Percentiles rank a stretch among this genome's conserved stretches.
These are phyloP conservation scores for Blumeria graminis DNA, from an alignment of 2,329 filamentous ascomycete genomes.

Conservation along the genomic window DNA sequence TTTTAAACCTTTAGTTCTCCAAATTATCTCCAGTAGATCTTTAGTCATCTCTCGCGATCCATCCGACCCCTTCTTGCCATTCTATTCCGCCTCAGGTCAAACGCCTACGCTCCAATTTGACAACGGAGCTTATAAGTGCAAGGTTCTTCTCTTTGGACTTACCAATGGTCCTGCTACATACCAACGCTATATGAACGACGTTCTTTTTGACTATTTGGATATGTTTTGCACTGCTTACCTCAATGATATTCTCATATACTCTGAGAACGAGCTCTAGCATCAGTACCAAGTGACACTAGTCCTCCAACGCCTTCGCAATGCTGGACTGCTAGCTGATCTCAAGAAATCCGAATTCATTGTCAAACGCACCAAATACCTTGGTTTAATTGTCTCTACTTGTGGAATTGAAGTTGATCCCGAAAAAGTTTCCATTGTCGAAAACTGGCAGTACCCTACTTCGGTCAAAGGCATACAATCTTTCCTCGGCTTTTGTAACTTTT, in stretches of 20 bases:
- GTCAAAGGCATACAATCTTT: neutral
- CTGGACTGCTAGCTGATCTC: neutral
- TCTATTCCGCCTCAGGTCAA: no score
- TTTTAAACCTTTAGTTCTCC: no score
- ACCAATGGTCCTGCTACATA: conserved; percentile 1
- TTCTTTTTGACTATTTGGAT: conserved; percentile 1
- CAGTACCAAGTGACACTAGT: conserved; percentile 1
- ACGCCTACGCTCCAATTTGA: no score
- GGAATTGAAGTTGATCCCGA: neutral
- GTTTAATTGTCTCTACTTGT: neutral
- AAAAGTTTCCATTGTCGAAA: neutral
- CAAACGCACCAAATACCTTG: conserved; percentile 1
- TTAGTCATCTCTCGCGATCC: no score
- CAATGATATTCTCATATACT: conserved; percentile 4
- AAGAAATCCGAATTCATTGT: neutral
- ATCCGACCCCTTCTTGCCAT: no score
- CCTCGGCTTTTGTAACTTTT: neutral
- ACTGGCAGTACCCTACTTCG: neutral
- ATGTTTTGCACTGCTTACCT: conserved; percentile 1
- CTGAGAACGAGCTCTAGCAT: neutral
- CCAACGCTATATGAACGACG: conserved; percentile 3
- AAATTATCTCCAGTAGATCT: no score
- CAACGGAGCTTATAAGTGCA: conserved; percentile 1
- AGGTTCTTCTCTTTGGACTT: conserved; percentile 1
- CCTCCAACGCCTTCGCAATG: conserved; percentile 1